These are phyloP conservation scores for Quercus phellos DNA, from an alignment of 331 rosid species.

Conservation along the genomic window DNA sequence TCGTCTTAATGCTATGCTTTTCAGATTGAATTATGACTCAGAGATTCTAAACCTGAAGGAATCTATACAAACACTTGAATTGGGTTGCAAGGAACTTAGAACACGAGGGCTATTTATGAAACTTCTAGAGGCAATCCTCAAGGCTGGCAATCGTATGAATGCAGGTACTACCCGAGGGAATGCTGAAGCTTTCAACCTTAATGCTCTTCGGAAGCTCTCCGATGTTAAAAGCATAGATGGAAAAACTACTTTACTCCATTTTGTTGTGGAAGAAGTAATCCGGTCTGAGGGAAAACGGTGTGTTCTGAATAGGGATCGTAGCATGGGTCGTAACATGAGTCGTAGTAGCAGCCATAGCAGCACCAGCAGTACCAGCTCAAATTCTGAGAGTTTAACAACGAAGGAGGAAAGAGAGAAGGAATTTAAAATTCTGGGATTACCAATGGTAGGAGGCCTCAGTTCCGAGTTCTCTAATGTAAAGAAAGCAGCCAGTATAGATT, in stretches of 20 bases:
- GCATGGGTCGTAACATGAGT: constrained; percentile 50
- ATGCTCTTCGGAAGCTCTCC: constrained; percentile 75
- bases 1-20: constrained; percentile 68
- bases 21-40: constrained; percentile 54
- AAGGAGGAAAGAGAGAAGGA: constrained; percentile 63
- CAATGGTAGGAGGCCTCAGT: constrained; percentile 88
- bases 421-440: constrained; percentile 65
- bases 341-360: constrained; percentile 6
- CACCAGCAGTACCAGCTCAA: constrained; percentile 15
- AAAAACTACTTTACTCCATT: constrained; percentile 82
- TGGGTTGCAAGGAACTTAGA: constrained; percentile 70
- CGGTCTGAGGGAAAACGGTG: constrained; percentile 87
- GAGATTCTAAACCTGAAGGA: constrained; percentile 61
- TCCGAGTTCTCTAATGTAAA: constrained; percentile 67
- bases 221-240: constrained; percentile 88
- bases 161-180: constrained; percentile 95
- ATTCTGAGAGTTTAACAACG: constrained; percentile 21
- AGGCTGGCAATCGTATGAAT: constrained; percentile 93
- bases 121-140: constrained; percentile 88
- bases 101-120: constrained; percentile 75
- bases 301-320: constrained; percentile 44
- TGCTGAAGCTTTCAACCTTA: constrained; percentile 89
- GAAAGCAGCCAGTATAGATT: constrained; percentile 66
- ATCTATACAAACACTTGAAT: constrained; percentile 53
- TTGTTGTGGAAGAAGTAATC: constrained; percentile 91